Base-by-base conservation (phyloP, 2,329 filamentous ascomycete genomes). In the Septoria petroselini region DNA sequence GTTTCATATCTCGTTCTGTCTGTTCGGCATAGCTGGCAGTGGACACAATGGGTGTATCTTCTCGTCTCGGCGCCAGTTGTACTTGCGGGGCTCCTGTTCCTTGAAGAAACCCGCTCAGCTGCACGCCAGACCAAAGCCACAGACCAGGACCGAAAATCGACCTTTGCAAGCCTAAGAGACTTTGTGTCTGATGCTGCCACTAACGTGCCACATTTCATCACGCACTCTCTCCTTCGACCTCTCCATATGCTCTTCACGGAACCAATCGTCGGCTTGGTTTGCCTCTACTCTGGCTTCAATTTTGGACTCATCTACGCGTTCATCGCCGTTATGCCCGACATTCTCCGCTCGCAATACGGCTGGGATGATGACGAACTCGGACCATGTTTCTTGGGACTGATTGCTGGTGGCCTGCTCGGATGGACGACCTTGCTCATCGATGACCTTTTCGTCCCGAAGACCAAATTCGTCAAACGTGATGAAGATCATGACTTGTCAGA, bases 381-480 rank as follows among this genome's bases (percentile, higher is more conserved):
- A 17, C 72, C 85, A 0, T 73, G 84, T 1, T 86, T 87, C 65
- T 65, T 87, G 23, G 84, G 84, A 37, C 77, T 88, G 8, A 76
- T 80, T 6, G 76, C 84, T 30, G 85, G 85, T 45, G 83, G 85
- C 72, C 58, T 82, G 5, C 41, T 71, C 5, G 79, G 79, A 1
- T 74, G 85, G 2, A 57, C 64, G 1, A 81, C 80, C 58, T 44
- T 52, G n/a, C 74, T 76, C 59, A n/a, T 43, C 9, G 70, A 69
- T 7, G 67, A 69, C 48, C n/a, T n/a, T n/a, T n/a, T n/a, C n/a
- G n/a, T n/a, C n/a, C n/a, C n/a, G n/a, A n/a, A n/a, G n/a, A n/a
- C n/a, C n/a, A n/a, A n/a, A n/a, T n/a, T n/a, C n/a, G n/a, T n/a
- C n/a, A n/a, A n/a, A n/a, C n/a, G n/a, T n/a, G n/a, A n/a, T n/a